Percentiles rank a stretch among this genome's conserved stretches.
phyloP scores from a whole-genome alignment of 2,329 filamentous ascomycete species.

The Plectosphaerella plurivora region DNA sequence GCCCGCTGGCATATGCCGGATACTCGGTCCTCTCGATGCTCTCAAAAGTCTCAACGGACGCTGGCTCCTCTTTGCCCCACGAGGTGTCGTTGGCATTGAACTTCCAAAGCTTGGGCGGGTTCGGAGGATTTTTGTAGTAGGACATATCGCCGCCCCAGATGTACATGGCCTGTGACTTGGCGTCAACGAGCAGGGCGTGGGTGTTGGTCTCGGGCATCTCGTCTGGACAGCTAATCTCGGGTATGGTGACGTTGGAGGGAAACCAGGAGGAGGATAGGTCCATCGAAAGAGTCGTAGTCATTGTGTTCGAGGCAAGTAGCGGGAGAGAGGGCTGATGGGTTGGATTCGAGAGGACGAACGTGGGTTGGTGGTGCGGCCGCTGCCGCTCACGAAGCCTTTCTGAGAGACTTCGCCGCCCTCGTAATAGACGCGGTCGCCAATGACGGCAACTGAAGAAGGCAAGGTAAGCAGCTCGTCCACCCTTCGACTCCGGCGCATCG shows the following conservation, averaged over 20 bases:
- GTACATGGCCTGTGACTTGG: not conserved
- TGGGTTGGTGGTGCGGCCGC: no score
- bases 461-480: not conserved
- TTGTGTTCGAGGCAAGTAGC: not conserved
- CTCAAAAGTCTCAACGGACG: not conserved
- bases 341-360: no score
- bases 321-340: not conserved
- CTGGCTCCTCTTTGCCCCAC: not conserved
- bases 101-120: not conserved
- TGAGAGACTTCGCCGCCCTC: not conserved
- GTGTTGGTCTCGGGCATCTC: not conserved
- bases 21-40: not conserved
- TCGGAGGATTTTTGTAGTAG: not conserved
- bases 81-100: not conserved
- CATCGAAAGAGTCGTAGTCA: not conserved
- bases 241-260: not conserved
- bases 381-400: not conserved
- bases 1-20: not conserved
- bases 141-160: not conserved
- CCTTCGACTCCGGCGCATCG: no score
- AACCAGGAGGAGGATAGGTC: not conserved
- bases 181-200: not conserved
- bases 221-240: not conserved
- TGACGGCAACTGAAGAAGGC: not conserved
- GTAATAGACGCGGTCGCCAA: not conserved